These are phyloP conservation scores for Pilaira anomala DNA, from an alignment of 192 early-diverging fungal genomes.

Conservation along the genomic window DNA sequence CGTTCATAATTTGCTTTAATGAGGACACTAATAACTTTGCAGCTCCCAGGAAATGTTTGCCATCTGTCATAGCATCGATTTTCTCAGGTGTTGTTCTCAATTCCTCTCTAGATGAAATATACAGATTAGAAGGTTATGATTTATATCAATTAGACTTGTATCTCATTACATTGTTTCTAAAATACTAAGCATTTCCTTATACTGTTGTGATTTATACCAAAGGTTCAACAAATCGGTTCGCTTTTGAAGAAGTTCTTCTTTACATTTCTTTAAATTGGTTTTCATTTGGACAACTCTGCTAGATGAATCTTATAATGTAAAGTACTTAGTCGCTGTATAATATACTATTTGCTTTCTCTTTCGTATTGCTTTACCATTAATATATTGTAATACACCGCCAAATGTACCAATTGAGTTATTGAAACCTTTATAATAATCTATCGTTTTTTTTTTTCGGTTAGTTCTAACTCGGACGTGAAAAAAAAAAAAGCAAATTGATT, in stretches of 20 bases:
- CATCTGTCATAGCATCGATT: conserved; percentile 49
- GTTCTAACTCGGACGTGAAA: background rate
- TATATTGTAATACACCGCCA: conserved; percentile 70
- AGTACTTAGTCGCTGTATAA: background rate
- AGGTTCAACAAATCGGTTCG: conserved; percentile 65
- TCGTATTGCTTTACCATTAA: conserved; percentile 51
- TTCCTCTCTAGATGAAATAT: conserved; percentile 50
- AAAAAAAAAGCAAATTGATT: conserved; percentile 10
- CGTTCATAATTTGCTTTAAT: conserved; percentile 57
- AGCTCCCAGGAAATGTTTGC: conserved; percentile 71
- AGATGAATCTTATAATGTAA: conserved; percentile 47
- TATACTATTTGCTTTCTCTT: background rate
- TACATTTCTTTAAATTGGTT: conserved; percentile 58
- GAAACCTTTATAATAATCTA: conserved; percentile 78
- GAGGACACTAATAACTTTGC: conserved; percentile 61
- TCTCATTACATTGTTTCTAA: conserved; percentile 60
- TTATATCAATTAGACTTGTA: background rate
- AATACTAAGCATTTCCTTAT: conserved; percentile 74
- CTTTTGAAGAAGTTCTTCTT: conserved; percentile 59
- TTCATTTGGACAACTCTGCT: conserved; percentile 62
- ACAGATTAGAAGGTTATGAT: background rate
- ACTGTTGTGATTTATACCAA: conserved; percentile 71
- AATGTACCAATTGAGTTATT: conserved; percentile 81
- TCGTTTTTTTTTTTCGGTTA: too few species aligned
- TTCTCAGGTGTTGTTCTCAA: conserved; percentile 64